A percentile compares a stretch with the other conserved stretches of the same genome.
These are phyloP conservation scores for Lathyrus tuberosus DNA, from an alignment of 306 rosid species.

Conservation along the genomic window DNA sequence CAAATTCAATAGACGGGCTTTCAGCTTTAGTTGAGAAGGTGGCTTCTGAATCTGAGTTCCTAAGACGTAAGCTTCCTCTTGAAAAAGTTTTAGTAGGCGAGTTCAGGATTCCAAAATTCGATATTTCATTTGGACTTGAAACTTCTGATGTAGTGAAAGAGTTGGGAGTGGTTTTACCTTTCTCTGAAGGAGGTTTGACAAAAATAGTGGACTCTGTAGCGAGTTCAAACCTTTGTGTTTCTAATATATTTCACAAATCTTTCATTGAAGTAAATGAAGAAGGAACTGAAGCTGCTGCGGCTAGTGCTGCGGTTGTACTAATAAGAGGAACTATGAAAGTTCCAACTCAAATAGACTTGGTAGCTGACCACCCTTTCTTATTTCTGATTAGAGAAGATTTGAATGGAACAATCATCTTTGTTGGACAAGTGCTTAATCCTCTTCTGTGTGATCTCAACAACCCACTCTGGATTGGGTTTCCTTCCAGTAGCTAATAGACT, in stretches of 20 bases:
- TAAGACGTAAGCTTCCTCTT: slow-evolving; percentile 58
- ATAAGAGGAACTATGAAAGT: neutral
- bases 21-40: slow-evolving; percentile 63
- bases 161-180: slow-evolving; percentile 71
- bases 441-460: slow-evolving; percentile 21
- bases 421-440: slow-evolving; percentile 79
- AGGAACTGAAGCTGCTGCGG: slow-evolving; percentile 90
- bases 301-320: slow-evolving; percentile 35
- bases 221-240: slow-evolving; percentile 46
- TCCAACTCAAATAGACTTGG: slow-evolving; percentile 48
- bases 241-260: slow-evolving; percentile 62
- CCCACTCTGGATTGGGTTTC: no score
- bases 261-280: slow-evolving; percentile 85
- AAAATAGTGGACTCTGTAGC: slow-evolving; percentile 66
- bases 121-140: slow-evolving; percentile 71
- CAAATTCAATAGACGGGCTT: slow-evolving; percentile 68
- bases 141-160: slow-evolving; percentile 53
- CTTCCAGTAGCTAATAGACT: no score
- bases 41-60: slow-evolving; percentile 55
- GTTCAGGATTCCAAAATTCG: slow-evolving; percentile 75
- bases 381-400: slow-evolving; percentile 67
- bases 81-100: slow-evolving; percentile 54
- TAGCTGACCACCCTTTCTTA: slow-evolving; percentile 83
- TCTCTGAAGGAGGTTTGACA: slow-evolving; percentile 58
- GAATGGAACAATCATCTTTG: slow-evolving; percentile 69